A percentile compares a stretch with the other conserved stretches of the same genome.
Evolutionary conservation across 371 early-diverging fungal species (phyloP).

Genomic region (Catenaria anguillulae): DNA sequence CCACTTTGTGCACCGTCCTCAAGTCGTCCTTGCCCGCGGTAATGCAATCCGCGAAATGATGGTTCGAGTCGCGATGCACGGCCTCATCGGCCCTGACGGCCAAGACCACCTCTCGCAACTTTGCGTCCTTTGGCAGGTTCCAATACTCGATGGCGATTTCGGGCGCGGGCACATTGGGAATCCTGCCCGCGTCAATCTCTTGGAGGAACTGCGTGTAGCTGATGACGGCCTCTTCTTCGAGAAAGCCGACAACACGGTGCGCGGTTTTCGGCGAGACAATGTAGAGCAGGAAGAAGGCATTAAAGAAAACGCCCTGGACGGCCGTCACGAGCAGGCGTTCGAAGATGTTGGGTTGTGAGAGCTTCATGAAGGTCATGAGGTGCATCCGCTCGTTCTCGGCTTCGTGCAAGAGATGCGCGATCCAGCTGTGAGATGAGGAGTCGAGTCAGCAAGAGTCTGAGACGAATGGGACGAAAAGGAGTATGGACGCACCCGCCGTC

Average conservation of each 20-base stretch:
- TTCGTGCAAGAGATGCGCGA: constrained; percentile 66
- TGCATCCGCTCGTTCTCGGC: constrained; percentile 86
- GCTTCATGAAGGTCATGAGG: constrained; percentile 72
- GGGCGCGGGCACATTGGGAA: constrained; percentile 54
- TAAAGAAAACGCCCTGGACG: constrained; percentile 80
- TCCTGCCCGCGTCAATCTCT: constrained; percentile 67
- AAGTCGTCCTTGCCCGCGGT: constrained; percentile 19
- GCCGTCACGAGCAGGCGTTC: constrained; percentile 49
- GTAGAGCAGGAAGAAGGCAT: constrained; percentile 72
- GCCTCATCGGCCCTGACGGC: constrained; percentile 94
- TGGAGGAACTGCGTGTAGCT: constrained; percentile 79
- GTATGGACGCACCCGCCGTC: no score
- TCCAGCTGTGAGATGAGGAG: no score
- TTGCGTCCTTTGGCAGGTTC: constrained; percentile 54
- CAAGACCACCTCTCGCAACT: constrained; percentile 77
- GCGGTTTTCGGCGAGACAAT: constrained; percentile 61
- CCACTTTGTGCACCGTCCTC: constrained; percentile 9
- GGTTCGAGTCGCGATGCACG: constrained; percentile 89
- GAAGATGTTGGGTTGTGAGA: constrained; percentile 46
- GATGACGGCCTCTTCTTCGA: constrained; percentile 74
- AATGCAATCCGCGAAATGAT: constrained; percentile 58
- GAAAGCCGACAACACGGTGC: constrained; percentile 58
- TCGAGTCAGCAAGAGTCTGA: no score
- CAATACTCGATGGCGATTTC: constrained; percentile 82
- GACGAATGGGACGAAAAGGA: neutral